These are phyloP conservation scores for Linaria vulgaris DNA, from an alignment of 257 asterid species.

Conservation along the genomic window DNA sequence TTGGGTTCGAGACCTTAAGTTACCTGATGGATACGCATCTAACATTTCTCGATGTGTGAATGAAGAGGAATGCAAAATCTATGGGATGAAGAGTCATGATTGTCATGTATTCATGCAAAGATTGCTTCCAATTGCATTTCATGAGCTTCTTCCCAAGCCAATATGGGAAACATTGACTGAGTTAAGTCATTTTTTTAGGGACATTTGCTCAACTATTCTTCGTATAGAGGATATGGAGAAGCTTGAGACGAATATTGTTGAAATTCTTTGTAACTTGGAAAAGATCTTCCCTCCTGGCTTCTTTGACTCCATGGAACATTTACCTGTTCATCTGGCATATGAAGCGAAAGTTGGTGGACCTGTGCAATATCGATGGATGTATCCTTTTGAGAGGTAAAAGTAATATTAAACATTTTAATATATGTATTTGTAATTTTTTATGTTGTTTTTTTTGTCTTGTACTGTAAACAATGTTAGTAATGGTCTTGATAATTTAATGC, in stretches of 20 bases:
- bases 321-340: too few species aligned
- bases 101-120: constrained; percentile 8
- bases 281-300: background rate
- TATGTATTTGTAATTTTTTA: too few species aligned
- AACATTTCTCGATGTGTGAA: background rate
- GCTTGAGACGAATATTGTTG: background rate
- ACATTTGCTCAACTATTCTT: too few species aligned
- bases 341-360: too few species aligned
- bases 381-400: too few species aligned
- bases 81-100: constrained; percentile 6
- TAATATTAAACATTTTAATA: too few species aligned
- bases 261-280: background rate
- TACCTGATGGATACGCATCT: constrained; percentile 10
- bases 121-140: background rate
- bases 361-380: too few species aligned
- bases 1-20: too few species aligned
- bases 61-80: background rate
- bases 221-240: too few species aligned
- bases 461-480: too few species aligned
- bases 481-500: too few species aligned
- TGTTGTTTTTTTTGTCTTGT: too few species aligned
- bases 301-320: background rate
- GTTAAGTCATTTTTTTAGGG: background rate
- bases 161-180: constrained; percentile 1
- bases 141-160: background rate